A percentile compares a stretch with the other conserved stretches of the same genome.
phyloP scores from a whole-genome alignment of 2,329 filamentous ascomycete species.

The Nannizziopsis arthrosporioides region DNA sequence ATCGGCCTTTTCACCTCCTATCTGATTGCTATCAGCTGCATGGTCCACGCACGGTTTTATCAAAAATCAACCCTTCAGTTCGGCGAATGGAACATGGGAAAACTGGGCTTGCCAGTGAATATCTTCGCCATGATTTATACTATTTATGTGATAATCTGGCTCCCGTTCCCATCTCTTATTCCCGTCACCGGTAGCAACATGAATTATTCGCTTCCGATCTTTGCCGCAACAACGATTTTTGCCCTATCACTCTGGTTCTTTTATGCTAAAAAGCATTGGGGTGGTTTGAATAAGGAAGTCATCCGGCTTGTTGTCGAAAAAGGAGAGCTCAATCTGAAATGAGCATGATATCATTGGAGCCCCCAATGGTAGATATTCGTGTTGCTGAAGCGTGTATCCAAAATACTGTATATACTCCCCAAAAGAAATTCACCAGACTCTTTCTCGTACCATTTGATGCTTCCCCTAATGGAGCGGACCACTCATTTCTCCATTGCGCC shows the following conservation, averaged over 20 bases:
- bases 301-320: constrained; percentile 15
- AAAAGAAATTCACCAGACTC: too few relatives aligned
- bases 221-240: constrained; percentile 16
- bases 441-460: too few relatives aligned
- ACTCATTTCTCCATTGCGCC: too few relatives aligned
- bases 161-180: constrained; percentile 26
- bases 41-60: constrained; percentile 26
- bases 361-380: too few relatives aligned
- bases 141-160: constrained; percentile 23
- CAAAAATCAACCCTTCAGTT: constrained; percentile 16
- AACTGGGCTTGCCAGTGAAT: constrained; percentile 25
- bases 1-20: constrained; percentile 32
- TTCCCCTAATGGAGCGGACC: too few relatives aligned
- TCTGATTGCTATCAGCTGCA: constrained; percentile 29
- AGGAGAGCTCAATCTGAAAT: constrained; percentile 15
- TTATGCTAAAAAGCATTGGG: constrained; percentile 14
- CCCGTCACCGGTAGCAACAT: constrained; percentile 29
- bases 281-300: constrained; percentile 15
- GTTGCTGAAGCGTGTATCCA: too few relatives aligned
- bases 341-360: background rate
- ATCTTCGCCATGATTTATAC: constrained; percentile 27
- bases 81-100: constrained; percentile 25
- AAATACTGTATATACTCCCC: too few relatives aligned
- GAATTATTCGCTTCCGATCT: constrained; percentile 31
- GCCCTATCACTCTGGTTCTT: constrained; percentile 15